Base-by-base conservation (phyloP, 1,284 basidiomycete genomes). In the Gymnopus androsaceus region DNA sequence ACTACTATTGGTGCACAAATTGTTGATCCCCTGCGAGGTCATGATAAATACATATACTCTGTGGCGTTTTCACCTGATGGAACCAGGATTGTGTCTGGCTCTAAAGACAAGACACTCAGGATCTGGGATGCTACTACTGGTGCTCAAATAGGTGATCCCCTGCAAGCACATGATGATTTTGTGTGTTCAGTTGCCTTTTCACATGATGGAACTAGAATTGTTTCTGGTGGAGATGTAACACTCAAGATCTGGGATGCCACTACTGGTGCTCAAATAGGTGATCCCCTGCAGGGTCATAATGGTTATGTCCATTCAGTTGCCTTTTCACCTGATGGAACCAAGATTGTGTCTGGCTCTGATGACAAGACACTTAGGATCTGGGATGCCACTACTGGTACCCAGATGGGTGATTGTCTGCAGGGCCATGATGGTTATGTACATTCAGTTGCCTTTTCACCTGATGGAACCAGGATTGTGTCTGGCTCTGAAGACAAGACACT, bases 61-160 rank as follows among this genome's bases (percentile, higher is more conserved):
- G 48, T 50, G n/a, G 48, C 30, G 14, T 50, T 36, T 36, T 50
- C 48, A 21, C 34, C 34, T n/a, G n/a, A n/a, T n/a, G n/a, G n/a
- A n/a, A n/a, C n/a, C n/a, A n/a, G n/a, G n/a, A n/a, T n/a, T n/a
- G 67, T 59, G 4, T 64, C 68, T 14, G 66, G 61, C 2, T 67
- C 66, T 7, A 51, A 56, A 5, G 66, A 67, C 57, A 51, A 34
- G 21, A 61, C 61, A 8, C 57, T 65, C 17, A 46, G 58, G 17
- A 55, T 65, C 3, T 69, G 65, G 66, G 48, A 69, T 47, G 48
- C 61, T 5, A 37, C 40, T 31, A 56, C 63, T 5, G 62, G 58
- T 12, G 17, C 49, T 19, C 30, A 46, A 11, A 36, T 44, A 5
- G 37, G 25, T n/a, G 33, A 42, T 36, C 38, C 47, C 3, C 51